Conservation (phyloP, 108 stramenopile genomes). For the Nitzschia inconspicua region DNA sequence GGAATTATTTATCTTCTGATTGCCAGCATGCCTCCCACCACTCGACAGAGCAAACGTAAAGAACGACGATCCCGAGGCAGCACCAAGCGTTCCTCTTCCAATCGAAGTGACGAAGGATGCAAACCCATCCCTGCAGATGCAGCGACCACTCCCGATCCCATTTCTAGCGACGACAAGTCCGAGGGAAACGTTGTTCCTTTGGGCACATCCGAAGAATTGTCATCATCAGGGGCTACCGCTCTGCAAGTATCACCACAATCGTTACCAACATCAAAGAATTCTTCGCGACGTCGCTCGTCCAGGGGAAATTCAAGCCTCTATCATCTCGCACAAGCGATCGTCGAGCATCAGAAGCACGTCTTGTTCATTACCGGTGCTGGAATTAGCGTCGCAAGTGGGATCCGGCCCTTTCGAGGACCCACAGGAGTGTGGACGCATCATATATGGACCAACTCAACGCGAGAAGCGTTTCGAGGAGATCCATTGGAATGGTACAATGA, state of each 20-base stretch:
- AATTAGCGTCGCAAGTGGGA: constrained; percentile 76
- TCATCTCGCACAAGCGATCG: constrained; percentile 42
- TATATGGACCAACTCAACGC: constrained; percentile 63
- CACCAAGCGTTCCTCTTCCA: no score
- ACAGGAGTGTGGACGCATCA: constrained; percentile 67
- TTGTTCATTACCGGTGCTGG: constrained; percentile 87
- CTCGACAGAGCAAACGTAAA: no score
- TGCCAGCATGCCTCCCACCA: no score
- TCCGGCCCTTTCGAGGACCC: constrained; percentile 86
- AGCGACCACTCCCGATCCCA: no score
- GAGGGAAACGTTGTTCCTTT: no score
- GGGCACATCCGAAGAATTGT: no score
- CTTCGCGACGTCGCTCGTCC: constrained; percentile 45
- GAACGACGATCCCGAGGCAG: no score
- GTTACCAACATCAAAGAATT: constrained; percentile 1
- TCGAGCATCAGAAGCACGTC: constrained; percentile 36
- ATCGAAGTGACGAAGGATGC: no score
- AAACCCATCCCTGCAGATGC: no score
- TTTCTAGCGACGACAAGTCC: no score
- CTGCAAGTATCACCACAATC: background rate
- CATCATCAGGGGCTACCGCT: no score
- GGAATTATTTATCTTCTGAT: no score
- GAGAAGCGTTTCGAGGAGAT: constrained; percentile 67
- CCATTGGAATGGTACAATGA: constrained; percentile 79
- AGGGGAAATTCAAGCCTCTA: constrained; percentile 37